A percentile compares a stretch with the other conserved stretches of the same genome.
These are phyloP conservation scores for Wickerhamomyces bisporus DNA, from an alignment of 805 yeast genomes.

Conservation along the genomic window DNA sequence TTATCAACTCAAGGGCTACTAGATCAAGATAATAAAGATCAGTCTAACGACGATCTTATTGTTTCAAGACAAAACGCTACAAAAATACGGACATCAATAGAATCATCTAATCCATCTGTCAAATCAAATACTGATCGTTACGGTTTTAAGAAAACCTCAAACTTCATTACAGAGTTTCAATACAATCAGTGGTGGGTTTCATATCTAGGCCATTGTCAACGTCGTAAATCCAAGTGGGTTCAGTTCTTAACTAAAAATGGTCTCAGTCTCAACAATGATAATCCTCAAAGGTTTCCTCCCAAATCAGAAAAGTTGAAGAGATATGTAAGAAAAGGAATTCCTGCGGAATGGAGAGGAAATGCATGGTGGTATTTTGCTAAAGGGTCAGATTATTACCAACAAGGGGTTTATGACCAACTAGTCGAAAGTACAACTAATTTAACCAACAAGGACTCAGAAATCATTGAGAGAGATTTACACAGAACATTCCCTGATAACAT, in stretches of 20 bases:
- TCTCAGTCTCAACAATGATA: conserved; percentile 39
- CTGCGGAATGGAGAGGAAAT: conserved; percentile 95
- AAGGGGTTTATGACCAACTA: conserved; percentile 70
- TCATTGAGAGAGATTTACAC: conserved; percentile 88
- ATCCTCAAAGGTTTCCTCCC: conserved; percentile 70
- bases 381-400: conserved; percentile 68
- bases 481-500: conserved; percentile 94
- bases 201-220: conserved; percentile 56
- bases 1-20: too few species aligned
- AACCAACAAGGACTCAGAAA: conserved; percentile 76
- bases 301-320: conserved; percentile 73
- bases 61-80: conserved; percentile 4
- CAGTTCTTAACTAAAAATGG: conserved; percentile 64
- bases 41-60: conserved; percentile 1
- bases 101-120: conserved; percentile 2
- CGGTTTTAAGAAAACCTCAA: conserved; percentile 74
- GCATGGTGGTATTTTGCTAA: conserved; percentile 96
- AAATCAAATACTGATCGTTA: conserved; percentile 56
- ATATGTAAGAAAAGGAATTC: conserved; percentile 85
- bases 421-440: conserved; percentile 50
- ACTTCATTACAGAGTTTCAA: conserved; percentile 44
- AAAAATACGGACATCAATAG: conserved; percentile 12
- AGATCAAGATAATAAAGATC: not conserved
- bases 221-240: conserved; percentile 77
- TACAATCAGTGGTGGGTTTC: conserved; percentile 74